Base-by-base conservation (phyloP, 257 asterid species). In the Fraxinus excelsior region DNA sequence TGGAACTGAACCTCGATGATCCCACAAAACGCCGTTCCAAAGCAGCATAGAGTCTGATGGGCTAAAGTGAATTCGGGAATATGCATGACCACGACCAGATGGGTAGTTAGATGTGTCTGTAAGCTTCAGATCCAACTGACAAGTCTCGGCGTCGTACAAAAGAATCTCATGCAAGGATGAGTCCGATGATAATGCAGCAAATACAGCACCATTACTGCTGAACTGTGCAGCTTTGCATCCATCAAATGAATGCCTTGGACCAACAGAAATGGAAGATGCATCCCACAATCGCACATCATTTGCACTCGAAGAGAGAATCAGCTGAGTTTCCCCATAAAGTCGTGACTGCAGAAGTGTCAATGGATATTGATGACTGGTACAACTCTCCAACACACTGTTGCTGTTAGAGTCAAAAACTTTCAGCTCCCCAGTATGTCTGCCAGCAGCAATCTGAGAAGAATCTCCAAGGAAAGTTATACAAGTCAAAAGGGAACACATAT, bases 11-110 rank as follows among this genome's bases (percentile, higher is more conserved):
- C 79, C 89, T 82, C 99, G 91, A 46, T 88, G 88, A 80, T 96
- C 98, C 97, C 97, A 96, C 81, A 96, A 87, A 87, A 96, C 94
- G 68, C 98, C 99, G 42, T 93, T 91, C 97, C 97, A 96, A 34
- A 96, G 93, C 31, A 95, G 90, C 96, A 88, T 88, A 65, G 89
- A 76, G 70, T 95, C 97, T 2, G 90, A 86, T 8, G 97, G 98
- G 78, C 92, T 90, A 74, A 93, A 96, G 83, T 96, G 99, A 76
- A 90, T 88, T 19, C 72, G 85, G 44, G 98, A 90, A 83, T 91
- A 87, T 16, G 91, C 79, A 71, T 89, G 91, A 64, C 97, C 98
- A 29, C 96, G 90, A 28, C 92, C 10, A 37, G 40, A 84, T 51
- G 81, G 74, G 62, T 75, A 81, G 71, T 75, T 81, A 35, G 98